Evolutionary conservation across 225 moss, liverwort and hornwort species (phyloP).

Genomic region (Thuidium tamariscinum): DNA sequence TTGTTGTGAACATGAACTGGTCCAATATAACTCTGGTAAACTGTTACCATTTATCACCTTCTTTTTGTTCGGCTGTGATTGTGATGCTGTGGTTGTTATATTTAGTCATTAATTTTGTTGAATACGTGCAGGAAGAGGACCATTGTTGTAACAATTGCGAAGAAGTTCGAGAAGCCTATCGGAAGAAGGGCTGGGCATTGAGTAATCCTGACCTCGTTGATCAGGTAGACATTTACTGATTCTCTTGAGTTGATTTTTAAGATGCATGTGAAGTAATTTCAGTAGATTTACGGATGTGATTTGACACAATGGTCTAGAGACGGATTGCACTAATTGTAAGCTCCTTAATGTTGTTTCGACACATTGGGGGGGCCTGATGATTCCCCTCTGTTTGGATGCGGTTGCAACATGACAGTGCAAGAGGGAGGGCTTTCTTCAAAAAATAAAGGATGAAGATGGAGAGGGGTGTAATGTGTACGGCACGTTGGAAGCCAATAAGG

Average conservation of each 20-base stretch:
- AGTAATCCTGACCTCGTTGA: conserved; percentile 83
- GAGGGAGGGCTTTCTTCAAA: conserved; percentile 82
- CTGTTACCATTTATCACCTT: background rate
- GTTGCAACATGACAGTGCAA: conserved; percentile 56
- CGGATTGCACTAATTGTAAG: background rate
- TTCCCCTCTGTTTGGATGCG: background rate
- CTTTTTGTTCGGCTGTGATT: background rate
- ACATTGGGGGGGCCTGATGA: background rate
- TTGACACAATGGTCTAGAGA: background rate
- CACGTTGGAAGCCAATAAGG: conserved; percentile 94
- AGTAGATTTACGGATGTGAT: background rate
- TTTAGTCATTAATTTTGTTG: background rate
- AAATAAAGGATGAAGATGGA: conserved; percentile 92
- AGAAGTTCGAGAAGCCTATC: conserved; percentile 95
- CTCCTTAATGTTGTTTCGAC: background rate
- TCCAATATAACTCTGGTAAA: background rate
- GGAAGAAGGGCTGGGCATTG: conserved; percentile 92
- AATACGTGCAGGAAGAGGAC: conserved; percentile 47
- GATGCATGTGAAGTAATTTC: background rate
- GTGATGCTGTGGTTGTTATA: background rate
- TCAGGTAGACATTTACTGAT: conserved; percentile 37
- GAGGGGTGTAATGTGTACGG: conserved; percentile 93
- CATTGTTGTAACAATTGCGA: conserved; percentile 95
- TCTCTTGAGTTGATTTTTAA: background rate
- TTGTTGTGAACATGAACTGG: background rate